Evolutionary conservation across 768 basidiomycete genomes (phyloP).

Genomic region (Gloeostereum incarnatum): DNA sequence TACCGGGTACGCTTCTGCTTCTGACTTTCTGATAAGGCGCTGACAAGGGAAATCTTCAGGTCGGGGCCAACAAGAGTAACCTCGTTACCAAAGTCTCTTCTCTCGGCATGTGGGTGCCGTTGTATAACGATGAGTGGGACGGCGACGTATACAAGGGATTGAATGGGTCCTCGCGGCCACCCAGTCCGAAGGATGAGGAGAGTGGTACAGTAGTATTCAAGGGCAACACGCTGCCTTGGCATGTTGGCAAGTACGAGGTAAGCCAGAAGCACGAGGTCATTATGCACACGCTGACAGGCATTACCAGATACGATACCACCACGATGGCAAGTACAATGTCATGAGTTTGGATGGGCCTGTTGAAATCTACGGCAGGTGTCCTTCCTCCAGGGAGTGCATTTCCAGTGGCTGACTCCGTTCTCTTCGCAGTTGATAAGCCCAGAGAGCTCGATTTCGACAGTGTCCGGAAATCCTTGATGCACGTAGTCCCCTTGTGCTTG

Average conservation of each 20-base stretch:
- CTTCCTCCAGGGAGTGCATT: no score
- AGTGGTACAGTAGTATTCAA: slow-evolving; percentile 68
- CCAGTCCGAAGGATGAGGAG: slow-evolving; percentile 25
- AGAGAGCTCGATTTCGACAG: slow-evolving; percentile 49
- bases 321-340: slow-evolving; percentile 96
- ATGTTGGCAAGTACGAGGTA: slow-evolving; percentile 80
- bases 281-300: background rate
- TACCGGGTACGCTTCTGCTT: slow-evolving; percentile 48
- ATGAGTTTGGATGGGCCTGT: slow-evolving; percentile 79
- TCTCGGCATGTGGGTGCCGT: slow-evolving; percentile 87
- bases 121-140: slow-evolving; percentile 89
- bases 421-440: slow-evolving; percentile 57
- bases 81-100: slow-evolving; percentile 80
- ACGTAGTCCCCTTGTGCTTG: slow-evolving; percentile 78
- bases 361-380: slow-evolving; percentile 74
- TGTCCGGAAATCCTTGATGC: slow-evolving; percentile 58
- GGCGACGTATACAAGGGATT: slow-evolving; percentile 65
- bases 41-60: slow-evolving; percentile 26
- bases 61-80: slow-evolving; percentile 81
- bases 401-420: slow-evolving; percentile 9
- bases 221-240: slow-evolving; percentile 79
- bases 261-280: slow-evolving; percentile 10
- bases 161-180: slow-evolving; percentile 19
- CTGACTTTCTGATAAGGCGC: slow-evolving; percentile 1
- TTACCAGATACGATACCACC: slow-evolving; percentile 76